Conservation (phyloP, 2,329 filamentous ascomycete species). For the Verticillium zaregamsianum region DNA sequence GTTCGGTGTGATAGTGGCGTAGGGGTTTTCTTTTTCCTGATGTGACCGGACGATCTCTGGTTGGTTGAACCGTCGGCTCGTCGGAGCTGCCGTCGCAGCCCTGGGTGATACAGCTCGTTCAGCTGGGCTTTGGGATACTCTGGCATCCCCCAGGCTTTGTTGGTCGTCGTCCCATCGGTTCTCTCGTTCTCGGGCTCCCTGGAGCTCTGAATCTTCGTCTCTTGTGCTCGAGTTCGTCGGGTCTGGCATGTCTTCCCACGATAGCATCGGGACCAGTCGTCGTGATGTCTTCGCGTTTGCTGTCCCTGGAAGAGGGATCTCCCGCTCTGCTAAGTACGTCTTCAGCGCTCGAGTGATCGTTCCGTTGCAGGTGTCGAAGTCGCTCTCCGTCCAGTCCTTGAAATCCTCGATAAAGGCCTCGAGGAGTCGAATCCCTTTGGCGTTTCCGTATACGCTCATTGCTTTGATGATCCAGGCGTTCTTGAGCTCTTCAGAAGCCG, state of each 20-base stretch:
- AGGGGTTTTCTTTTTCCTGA: background rate
- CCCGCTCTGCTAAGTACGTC: background rate
- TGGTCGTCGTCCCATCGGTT: background rate
- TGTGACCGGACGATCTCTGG: no score
- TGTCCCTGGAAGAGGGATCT: background rate
- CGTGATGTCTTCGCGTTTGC: background rate
- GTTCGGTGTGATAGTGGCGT: background rate
- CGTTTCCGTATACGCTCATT: background rate
- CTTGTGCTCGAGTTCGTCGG: background rate
- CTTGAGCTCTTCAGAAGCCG: background rate
- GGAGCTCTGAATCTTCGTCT: background rate
- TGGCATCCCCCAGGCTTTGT: background rate
- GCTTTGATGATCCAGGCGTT: background rate
- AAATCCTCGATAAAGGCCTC: background rate
- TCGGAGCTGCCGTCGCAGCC: background rate
- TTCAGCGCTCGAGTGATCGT: background rate
- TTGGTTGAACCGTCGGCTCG: background rate
- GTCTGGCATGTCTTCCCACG: background rate
- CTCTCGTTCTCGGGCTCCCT: background rate
- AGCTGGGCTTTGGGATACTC: background rate
- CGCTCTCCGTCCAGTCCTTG: background rate
- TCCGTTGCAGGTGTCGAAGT: background rate
- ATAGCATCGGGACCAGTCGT: background rate
- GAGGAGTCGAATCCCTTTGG: background rate
- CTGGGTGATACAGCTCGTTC: background rate